These are phyloP conservation scores for Lunasporangiospora selenospora DNA, from an alignment of 192 early-diverging fungal species.

Conservation along the genomic window DNA sequence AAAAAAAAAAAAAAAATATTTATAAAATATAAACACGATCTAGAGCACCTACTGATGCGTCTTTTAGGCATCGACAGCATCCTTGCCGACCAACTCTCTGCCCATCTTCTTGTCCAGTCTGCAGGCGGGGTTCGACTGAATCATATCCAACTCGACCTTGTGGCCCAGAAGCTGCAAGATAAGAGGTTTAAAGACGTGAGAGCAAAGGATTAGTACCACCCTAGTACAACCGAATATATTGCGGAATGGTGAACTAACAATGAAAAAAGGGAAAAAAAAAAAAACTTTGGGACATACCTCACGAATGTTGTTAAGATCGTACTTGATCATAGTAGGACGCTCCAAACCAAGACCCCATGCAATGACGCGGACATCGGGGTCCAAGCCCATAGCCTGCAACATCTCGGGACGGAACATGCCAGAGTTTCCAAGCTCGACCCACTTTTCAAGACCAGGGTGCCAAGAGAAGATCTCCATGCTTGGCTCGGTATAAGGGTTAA, in stretches of 20 bases:
- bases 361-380: conserved; percentile 93
- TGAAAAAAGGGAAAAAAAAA: background rate
- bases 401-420: conserved; percentile 99
- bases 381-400: conserved; percentile 94
- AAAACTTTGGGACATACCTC: conserved; percentile 52
- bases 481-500: conserved; percentile 99
- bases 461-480: conserved; percentile 99
- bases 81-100: conserved; percentile 59
- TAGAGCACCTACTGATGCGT: no score
- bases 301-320: conserved; percentile 93
- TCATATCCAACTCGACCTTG: conserved; percentile 91
- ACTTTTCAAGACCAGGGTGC: conserved; percentile 84
- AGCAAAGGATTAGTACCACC: background rate
- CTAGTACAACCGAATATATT: no score
- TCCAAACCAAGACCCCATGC: conserved; percentile 98
- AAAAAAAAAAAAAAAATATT: background rate
- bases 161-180: conserved; percentile 78
- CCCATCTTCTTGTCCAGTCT: conserved; percentile 92
- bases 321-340: conserved; percentile 99
- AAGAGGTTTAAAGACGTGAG: background rate
- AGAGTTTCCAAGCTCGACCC: conserved; percentile 97
- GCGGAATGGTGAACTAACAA: no score
- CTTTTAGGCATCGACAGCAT: conserved; percentile 36
- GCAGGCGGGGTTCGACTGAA: conserved; percentile 89
- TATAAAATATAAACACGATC: no score